These are phyloP conservation scores for Nymphaea thermarum DNA, from an alignment of 164 flowering plant genomes.

Conservation along the genomic window DNA sequence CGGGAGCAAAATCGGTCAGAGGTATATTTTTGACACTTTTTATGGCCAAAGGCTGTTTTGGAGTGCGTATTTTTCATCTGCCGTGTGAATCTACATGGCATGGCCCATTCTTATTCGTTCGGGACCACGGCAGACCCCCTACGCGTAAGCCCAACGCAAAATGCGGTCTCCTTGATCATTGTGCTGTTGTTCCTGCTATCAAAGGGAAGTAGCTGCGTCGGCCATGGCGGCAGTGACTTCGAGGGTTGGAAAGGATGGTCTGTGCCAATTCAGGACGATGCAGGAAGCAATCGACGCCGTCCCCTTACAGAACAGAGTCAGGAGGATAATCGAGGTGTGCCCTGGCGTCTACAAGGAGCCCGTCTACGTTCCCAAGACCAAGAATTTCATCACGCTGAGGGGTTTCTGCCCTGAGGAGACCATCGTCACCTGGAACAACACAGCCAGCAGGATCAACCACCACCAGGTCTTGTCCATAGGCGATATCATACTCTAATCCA, in stretches of 20 bases:
- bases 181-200: too few relatives aligned
- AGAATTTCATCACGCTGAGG: slow-evolving; percentile 75
- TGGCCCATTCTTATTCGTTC: too few relatives aligned
- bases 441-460: slow-evolving; percentile 72
- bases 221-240: slow-evolving; percentile 12
- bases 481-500: too few relatives aligned
- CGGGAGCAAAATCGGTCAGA: too few relatives aligned
- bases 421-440: slow-evolving; percentile 77
- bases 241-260: slow-evolving; percentile 61
- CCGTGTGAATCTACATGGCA: too few relatives aligned
- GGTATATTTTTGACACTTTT: too few relatives aligned
- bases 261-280: slow-evolving; percentile 51
- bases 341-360: slow-evolving; percentile 86
- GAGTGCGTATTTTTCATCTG: too few relatives aligned
- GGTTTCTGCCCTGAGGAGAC: slow-evolving; percentile 57
- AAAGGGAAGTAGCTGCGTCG: too few relatives aligned
- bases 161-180: too few relatives aligned
- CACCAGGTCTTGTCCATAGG: slow-evolving; percentile 47
- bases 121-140: too few relatives aligned
- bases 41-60: too few relatives aligned
- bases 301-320: slow-evolving; percentile 55
- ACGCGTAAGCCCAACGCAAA: too few relatives aligned
- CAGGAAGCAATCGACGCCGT: slow-evolving; percentile 84
- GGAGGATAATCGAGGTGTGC: slow-evolving; percentile 52
- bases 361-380: slow-evolving; percentile 83